Conservation (phyloP, 371 early-diverging fungal genomes). For the Mortierella sp. region DNA sequence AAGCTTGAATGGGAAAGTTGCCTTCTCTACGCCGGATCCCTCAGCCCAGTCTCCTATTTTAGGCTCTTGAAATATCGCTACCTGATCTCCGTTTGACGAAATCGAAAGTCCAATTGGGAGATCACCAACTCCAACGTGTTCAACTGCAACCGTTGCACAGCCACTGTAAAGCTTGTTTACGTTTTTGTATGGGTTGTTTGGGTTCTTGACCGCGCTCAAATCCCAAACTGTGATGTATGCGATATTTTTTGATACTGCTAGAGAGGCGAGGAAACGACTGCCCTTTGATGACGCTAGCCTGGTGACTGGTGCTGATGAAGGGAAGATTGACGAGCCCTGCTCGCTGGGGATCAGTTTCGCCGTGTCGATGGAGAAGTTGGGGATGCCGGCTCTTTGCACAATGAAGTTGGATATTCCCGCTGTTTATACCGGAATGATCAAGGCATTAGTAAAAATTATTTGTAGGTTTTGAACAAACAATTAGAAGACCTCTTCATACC, state of each 20-base stretch:
- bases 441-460: neutral
- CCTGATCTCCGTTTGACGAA: slow-evolving; percentile 48
- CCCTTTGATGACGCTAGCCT: slow-evolving; percentile 23
- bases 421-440: neutral
- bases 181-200: slow-evolving; percentile 16
- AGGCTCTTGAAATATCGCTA: slow-evolving; percentile 48
- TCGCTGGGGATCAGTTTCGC: slow-evolving; percentile 1
- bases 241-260: slow-evolving; percentile 21
- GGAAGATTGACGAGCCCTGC: slow-evolving; percentile 6
- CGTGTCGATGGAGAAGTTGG: slow-evolving; percentile 30
- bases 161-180: slow-evolving; percentile 20
- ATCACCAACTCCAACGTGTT: slow-evolving; percentile 21
- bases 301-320: slow-evolving; percentile 29
- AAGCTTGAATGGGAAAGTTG: slow-evolving; percentile 38
- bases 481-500: slow-evolving; percentile 12
- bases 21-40: slow-evolving; percentile 24
- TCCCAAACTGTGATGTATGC: slow-evolving; percentile 43
- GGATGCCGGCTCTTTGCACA: slow-evolving; percentile 23
- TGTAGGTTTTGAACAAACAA: neutral
- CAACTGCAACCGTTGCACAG: slow-evolving; percentile 17
- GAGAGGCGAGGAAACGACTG: slow-evolving; percentile 37
- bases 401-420: slow-evolving; percentile 22
- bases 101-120: slow-evolving; percentile 43
- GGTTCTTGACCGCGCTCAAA: slow-evolving; percentile 30
- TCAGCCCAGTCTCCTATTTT: slow-evolving; percentile 48